These are phyloP conservation scores for Helichrysum umbraculigerum DNA, from an alignment of 129 eudicot species.

Conservation along the genomic window DNA sequence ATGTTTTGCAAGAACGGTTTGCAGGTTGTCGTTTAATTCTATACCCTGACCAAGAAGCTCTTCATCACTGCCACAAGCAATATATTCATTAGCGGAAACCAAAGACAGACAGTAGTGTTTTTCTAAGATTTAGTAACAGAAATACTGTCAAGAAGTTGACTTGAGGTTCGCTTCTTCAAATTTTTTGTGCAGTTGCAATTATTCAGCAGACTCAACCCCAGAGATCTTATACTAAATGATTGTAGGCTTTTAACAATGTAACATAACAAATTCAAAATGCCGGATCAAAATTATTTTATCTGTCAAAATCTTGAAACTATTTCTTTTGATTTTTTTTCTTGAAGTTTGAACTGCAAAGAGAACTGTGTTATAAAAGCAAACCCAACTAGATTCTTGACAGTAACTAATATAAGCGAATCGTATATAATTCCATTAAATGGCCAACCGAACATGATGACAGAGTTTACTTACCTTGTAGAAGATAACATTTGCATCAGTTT, in stretches of 20 bases:
- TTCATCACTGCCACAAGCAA: conserved; percentile 62
- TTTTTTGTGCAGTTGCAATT: background rate
- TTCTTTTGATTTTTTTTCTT: too few relatives aligned
- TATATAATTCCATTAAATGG: background rate
- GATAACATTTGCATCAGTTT: conserved; percentile 78
- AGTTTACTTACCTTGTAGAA: conserved; percentile 54
- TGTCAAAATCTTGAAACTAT: too few relatives aligned
- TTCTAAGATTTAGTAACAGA: background rate
- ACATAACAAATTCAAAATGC: background rate
- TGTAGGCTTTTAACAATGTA: background rate
- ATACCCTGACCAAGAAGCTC: conserved; percentile 85
- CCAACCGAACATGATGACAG: background rate
- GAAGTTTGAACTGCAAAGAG: too few relatives aligned
- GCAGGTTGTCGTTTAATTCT: conserved; percentile 67
- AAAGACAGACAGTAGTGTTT: background rate
- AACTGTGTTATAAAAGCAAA: too few relatives aligned
- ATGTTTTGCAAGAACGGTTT: conserved; percentile 67
- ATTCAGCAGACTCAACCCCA: background rate
- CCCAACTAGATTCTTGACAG: too few relatives aligned
- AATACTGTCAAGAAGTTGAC: background rate
- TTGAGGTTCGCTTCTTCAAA: background rate
- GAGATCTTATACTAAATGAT: background rate
- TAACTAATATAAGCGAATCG: background rate
- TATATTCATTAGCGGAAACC: background rate
- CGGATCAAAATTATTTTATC: too few relatives aligned